These are phyloP conservation scores for Saxispiralis lemnorum DNA, from an alignment of 495 filamentous ascomycete genomes.

Conservation along the genomic window DNA sequence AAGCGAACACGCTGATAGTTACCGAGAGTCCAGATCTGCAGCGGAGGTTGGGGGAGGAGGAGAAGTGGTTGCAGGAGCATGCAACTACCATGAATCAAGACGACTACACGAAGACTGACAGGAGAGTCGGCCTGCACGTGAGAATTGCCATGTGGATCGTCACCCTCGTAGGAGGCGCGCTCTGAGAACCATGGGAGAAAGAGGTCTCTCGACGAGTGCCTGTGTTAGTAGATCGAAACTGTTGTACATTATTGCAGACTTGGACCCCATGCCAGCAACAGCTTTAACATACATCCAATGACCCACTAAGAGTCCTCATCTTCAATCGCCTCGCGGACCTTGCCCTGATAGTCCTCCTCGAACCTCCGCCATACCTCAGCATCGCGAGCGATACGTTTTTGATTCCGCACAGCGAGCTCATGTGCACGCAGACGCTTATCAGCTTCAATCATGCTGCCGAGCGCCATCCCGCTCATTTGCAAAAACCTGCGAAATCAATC, in stretches of 20 bases:
- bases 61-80: constrained; percentile 56
- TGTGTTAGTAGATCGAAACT: too few relatives aligned
- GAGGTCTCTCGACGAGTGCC: background rate
- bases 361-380: constrained; percentile 40
- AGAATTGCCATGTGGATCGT: constrained; percentile 76
- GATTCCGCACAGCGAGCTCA: constrained; percentile 41
- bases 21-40: constrained; percentile 62
- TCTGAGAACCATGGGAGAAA: constrained; percentile 14
- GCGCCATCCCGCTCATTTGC: constrained; percentile 73
- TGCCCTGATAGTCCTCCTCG: too few relatives aligned
- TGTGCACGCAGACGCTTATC: constrained; percentile 58
- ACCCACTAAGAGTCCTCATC: too few relatives aligned
- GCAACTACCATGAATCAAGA: constrained; percentile 47
- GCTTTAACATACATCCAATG: too few relatives aligned
- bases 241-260: too few relatives aligned
- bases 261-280: too few relatives aligned
- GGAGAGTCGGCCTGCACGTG: constrained; percentile 71
- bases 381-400: constrained; percentile 43
- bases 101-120: constrained; percentile 62
- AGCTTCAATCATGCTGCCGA: constrained; percentile 70
- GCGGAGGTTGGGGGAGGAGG: constrained; percentile 55
- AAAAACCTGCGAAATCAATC: constrained; percentile 39
- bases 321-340: too few relatives aligned
- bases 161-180: constrained; percentile 25
- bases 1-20: constrained; percentile 68